Conservation (phyloP, 768 basidiomycete species). For the Leccinum disarticulatum region DNA sequence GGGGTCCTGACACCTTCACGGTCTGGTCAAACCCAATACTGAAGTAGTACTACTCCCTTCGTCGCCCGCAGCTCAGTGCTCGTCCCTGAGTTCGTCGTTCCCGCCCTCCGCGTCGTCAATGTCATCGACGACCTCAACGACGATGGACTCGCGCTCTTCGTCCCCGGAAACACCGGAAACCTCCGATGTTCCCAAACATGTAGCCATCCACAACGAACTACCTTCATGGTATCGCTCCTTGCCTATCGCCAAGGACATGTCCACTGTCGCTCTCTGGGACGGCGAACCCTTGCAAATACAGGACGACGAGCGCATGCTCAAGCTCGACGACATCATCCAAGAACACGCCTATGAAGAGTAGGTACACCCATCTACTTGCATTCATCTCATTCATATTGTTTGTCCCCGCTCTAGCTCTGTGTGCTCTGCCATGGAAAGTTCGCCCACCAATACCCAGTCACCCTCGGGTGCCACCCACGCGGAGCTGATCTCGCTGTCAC, state of each 20-base stretch:
- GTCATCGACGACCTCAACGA: constrained; percentile 47
- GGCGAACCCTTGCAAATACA: constrained; percentile 44
- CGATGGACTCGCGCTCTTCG: constrained; percentile 64
- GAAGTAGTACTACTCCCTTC: too few species aligned
- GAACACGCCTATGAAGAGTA: constrained; percentile 77
- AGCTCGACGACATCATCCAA: constrained; percentile 72
- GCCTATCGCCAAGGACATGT: constrained; percentile 41
- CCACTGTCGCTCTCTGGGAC: constrained; percentile 44
- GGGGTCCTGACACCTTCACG: constrained; percentile 14
- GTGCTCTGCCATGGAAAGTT: constrained; percentile 21
- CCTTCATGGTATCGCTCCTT: constrained; percentile 59
- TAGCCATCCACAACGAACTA: constrained; percentile 50
- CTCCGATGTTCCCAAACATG: constrained; percentile 50
- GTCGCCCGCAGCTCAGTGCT: not conserved
- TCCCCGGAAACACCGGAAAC: constrained; percentile 72
- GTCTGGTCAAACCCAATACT: too few species aligned
- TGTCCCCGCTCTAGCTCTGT: constrained; percentile 14
- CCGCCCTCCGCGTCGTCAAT: constrained; percentile 33
- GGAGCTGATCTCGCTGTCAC: constrained; percentile 31
- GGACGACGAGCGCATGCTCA: constrained; percentile 57
- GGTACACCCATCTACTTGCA: constrained; percentile 25
- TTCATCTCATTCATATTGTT: constrained; percentile 3
- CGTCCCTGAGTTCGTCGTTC: constrained; percentile 3
- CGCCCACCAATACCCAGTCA: constrained; percentile 10
- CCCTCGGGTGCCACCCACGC: constrained; percentile 35